Evolutionary conservation across 768 basidiomycete species (phyloP), one percentile per base, ranked within the genome.

Genomic region (Amanita molliuscula): DNA sequence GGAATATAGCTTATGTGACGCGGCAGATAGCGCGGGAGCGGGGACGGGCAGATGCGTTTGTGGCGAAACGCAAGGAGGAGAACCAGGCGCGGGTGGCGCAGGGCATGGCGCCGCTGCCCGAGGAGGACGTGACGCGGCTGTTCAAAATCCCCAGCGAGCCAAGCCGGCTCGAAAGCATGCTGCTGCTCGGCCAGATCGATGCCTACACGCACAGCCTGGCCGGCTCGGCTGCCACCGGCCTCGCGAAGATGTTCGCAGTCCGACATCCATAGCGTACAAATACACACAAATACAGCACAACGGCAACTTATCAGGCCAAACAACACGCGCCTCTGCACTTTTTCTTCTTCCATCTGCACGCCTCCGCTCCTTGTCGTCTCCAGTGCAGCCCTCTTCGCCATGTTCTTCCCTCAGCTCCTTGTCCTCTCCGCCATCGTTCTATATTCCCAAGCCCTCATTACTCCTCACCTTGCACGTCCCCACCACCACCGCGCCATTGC

Each of bases 101-200:
- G 59, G 93, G 93, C 10, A 69, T 94, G 45, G 78, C 79, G 21
- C 89, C 93, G 55, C 71, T 94, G 25, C 92, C 93, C 1, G 86
- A 91, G 64, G 88, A 95, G 62, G 86, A 91, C 58, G 78, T 90
- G 29, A 74, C 78, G 59, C 75, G 91, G 54, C 61, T 92, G 61
- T 92, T 91, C 74, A 91, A 86, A 69, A 87, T 92, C 33, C 88
- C 91, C 6, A 70, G 80, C 18, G 93, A 95, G 61, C 93, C 93
- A 20, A 91, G 81, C 62, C 78, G 92, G 52, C 65, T 96, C 55
- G 92, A 95, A 58, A 84, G 88, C 64, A 72, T 91, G 79, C 64
- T 94, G 63, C 58, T 93, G 51, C 70, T 93, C 35, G 93, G 91
- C 10, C 88, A 90, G 69, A 79, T 94, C 54, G 92, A 95, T 65